Conservation (phyloP, 176 grass and related monocot genomes). For the Avena eriantha region DNA sequence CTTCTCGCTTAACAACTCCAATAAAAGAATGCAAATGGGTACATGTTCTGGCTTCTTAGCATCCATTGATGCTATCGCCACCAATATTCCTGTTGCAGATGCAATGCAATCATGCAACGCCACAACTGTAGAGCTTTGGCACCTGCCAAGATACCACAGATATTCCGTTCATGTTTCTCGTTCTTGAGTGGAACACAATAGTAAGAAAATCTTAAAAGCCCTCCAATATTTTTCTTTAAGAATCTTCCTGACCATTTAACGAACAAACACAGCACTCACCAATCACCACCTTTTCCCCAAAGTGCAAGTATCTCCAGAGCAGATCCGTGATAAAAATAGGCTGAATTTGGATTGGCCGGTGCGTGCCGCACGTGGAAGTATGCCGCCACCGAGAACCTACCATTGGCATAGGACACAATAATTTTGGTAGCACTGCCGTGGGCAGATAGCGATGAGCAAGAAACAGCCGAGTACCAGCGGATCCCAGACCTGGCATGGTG, state of each 20-base stretch:
- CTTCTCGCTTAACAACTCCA: background rate
- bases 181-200: no score
- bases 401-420: background rate
- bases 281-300: background rate
- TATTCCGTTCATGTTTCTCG: no score
- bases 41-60: background rate
- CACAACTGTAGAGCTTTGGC: background rate
- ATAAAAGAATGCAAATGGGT: background rate
- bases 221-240: background rate
- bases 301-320: background rate
- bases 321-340: background rate
- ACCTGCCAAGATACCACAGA: background rate
- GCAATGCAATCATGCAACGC: background rate
- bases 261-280: background rate
- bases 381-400: background rate
- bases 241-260: background rate
- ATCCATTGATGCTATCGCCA: background rate
- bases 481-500: background rate
- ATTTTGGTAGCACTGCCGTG: conserved; percentile 1
- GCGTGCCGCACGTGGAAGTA: background rate
- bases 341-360: background rate
- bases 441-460: background rate
- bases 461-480: conserved; percentile 7
- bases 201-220: no score
- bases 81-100: background rate